These are phyloP conservation scores for Medicago lupulina DNA, from an alignment of 306 rosid species.

Conservation along the genomic window DNA sequence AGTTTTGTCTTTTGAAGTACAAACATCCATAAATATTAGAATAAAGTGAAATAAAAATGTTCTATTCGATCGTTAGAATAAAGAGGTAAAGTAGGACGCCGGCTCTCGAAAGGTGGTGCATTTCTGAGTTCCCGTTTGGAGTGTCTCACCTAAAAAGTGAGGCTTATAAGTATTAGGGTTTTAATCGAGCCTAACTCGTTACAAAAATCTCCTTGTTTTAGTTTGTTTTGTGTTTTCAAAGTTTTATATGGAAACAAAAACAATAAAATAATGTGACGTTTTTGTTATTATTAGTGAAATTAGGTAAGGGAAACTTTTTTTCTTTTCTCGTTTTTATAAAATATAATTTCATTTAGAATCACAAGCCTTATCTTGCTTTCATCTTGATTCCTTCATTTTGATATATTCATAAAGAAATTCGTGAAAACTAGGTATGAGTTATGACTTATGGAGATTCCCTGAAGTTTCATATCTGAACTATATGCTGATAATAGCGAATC, in stretches of 20 bases:
- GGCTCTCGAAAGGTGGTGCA: neutral
- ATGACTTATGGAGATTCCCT: neutral
- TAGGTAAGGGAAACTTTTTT: neutral
- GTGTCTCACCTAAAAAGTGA: neutral
- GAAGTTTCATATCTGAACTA: conserved; percentile 13
- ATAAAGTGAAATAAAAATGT: conserved; percentile 22
- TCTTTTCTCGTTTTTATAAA: neutral
- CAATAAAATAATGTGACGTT: neutral
- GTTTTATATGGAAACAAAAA: conserved; percentile 11
- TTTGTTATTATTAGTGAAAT: neutral
- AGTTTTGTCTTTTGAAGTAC: conserved; percentile 11
- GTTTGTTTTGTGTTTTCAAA: conserved; percentile 6
- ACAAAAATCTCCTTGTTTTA: neutral
- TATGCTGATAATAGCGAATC: conserved; percentile 38
- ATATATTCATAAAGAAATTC: neutral
- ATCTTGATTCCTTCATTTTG: neutral
- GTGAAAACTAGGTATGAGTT: neutral
- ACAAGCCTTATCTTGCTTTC: neutral
- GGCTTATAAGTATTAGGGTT: neutral
- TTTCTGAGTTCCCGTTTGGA: neutral
- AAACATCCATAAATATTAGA: conserved; percentile 16
- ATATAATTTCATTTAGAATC: neutral
- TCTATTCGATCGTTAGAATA: neutral
- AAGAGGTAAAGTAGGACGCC: conserved; percentile 1
- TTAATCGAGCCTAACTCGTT: neutral